Evolutionary conservation across 192 early-diverging fungal genomes (phyloP), one percentile per base, ranked within the genome.

Genomic region (Coemansia sp.): DNA sequence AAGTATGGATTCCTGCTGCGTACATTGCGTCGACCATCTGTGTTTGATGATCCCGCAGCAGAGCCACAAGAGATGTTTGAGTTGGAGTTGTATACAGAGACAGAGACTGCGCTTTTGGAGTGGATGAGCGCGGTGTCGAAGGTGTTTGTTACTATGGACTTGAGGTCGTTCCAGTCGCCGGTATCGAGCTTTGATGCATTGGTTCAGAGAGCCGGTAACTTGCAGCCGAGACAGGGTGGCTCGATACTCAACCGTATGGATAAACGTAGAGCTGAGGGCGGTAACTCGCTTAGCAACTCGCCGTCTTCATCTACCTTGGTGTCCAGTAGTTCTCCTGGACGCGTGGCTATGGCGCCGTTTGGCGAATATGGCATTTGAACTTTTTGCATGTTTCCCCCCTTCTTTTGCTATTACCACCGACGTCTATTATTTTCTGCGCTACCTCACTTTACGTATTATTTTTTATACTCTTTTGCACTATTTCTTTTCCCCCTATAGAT

Each of bases 181-280:
- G 70, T 83, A 13, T 70, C 80, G 5, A 83, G 69, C 67, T 83
- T 83, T 75, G 80, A 83, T 39, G 80, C 80, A 10, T 70, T 83
- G 52, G 71, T 83, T 41, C 75, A 78, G 65, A 72, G 80, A 33
- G 75, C 80, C 7, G 75, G 69, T 5, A 78, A 70, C 29, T 49
- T 78, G 53, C 73, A 71, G 69, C 55, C 52, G 18, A 62, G 61
- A 27, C 38, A 24, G 2, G 61, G 61, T 40, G 75, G 80, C 58
- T 83, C 80, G 7, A 78, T 83, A 57, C 67, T 78, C 13, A 74
- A 75, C 67, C 72, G 75, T 22, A 71, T 83, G 41, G 80, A 78
- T 33, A 73, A 78, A 58, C 65, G 52, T 44, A 62, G 80, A 11
- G 57, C 40, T 34, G 61, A 62, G 2, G 55, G 40, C 7, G 64